These are phyloP conservation scores for Nematocida ironsii DNA, from an alignment of 371 early-diverging fungal species.

Conservation along the genomic window DNA sequence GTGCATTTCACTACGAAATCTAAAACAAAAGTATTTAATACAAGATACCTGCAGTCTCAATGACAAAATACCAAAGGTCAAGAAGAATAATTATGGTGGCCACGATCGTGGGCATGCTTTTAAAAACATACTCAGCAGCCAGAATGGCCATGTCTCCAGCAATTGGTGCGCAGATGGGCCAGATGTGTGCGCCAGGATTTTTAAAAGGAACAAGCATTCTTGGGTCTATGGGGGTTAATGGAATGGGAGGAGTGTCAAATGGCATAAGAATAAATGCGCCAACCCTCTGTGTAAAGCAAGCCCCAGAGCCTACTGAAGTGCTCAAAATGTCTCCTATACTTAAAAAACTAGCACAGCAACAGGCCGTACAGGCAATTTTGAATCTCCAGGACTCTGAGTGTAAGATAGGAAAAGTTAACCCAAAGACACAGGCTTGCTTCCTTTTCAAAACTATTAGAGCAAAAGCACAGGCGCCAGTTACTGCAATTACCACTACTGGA, in stretches of 20 bases:
- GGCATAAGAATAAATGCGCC: constrained; percentile 12
- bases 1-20: constrained; percentile 40
- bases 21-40: constrained; percentile 49
- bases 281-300: constrained; percentile 44
- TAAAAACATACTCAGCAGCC: constrained; percentile 2
- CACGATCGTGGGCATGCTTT: not conserved
- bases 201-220: constrained; percentile 31
- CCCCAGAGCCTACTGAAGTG: not conserved
- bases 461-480: constrained; percentile 22
- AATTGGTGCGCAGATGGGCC: not conserved
- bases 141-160: not conserved
- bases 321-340: not conserved
- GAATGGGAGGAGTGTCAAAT: constrained; percentile 23
- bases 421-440: constrained; percentile 43
- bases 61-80: constrained; percentile 40
- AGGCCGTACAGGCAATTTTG: constrained; percentile 19
- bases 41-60: not conserved
- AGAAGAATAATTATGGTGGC: constrained; percentile 9
- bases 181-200: not conserved
- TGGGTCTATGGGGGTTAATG: constrained; percentile 32
- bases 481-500: not conserved
- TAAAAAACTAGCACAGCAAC: constrained; percentile 1
- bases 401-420: constrained; percentile 20
- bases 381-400: constrained; percentile 48
- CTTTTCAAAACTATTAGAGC: constrained; percentile 16